These are phyloP conservation scores for Takashimella koratensis DNA, from an alignment of 1,284 basidiomycete genomes.

Conservation along the genomic window DNA sequence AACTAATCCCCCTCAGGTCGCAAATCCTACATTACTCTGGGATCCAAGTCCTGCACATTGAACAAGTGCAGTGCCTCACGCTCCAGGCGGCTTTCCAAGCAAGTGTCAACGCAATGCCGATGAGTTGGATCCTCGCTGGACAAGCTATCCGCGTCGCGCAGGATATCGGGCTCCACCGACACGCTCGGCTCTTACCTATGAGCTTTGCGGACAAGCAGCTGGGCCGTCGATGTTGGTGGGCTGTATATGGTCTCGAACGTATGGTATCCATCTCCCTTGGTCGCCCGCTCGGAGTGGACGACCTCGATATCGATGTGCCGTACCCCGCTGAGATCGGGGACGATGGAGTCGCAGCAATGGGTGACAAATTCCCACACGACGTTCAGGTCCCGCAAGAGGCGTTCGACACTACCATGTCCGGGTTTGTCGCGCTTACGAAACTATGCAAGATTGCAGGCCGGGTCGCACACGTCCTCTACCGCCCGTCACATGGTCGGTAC, in stretches of 20 bases:
- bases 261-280: conserved; percentile 84
- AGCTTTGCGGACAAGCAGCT: conserved; percentile 78
- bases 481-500: conserved; percentile 34
- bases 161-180: conserved; percentile 82
- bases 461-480: conserved; percentile 56
- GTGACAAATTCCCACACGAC: conserved; percentile 15
- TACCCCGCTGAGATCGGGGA: conserved; percentile 76
- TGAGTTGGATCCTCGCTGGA: conserved; percentile 83
- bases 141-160: conserved; percentile 81
- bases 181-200: conserved; percentile 66
- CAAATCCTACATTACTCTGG: conserved; percentile 85
- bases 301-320: conserved; percentile 55
- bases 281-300: conserved; percentile 52
- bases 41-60: conserved; percentile 67
- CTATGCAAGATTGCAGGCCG: conserved; percentile 74
- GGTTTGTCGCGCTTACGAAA: conserved; percentile 67
- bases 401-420: conserved; percentile 58
- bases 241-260: conserved; percentile 72
- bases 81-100: conserved; percentile 83
- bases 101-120: conserved; percentile 82
- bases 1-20: conserved; percentile 54
- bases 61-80: conserved; percentile 82
- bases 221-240: conserved; percentile 84
- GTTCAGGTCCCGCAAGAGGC: conserved; percentile 54
- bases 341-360: conserved; percentile 57